Percentiles rank a stretch among this genome's conserved stretches.
These are phyloP conservation scores for Coemansia sp. DNA, from an alignment of 192 early-diverging fungal genomes.

Conservation along the genomic window DNA sequence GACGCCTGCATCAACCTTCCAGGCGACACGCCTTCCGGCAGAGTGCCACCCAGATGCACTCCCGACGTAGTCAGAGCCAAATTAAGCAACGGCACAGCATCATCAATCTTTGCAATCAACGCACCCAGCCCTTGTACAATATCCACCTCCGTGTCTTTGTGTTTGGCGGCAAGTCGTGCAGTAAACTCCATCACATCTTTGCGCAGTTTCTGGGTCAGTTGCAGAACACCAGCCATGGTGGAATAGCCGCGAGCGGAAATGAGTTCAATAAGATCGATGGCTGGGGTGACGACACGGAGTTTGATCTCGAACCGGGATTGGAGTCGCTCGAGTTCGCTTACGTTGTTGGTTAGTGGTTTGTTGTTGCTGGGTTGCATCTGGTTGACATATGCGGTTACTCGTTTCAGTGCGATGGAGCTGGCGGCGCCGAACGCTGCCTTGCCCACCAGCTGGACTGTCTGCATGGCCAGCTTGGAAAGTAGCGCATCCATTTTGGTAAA, in stretches of 20 bases:
- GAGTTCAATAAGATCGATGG: conserved; percentile 68
- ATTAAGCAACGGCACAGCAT: conserved; percentile 58
- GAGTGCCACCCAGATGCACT: conserved; percentile 41
- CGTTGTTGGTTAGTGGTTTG: not conserved
- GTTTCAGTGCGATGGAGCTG: conserved; percentile 51
- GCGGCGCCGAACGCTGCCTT: conserved; percentile 61
- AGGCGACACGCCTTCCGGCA: conserved; percentile 56
- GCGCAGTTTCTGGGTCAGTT: conserved; percentile 58
- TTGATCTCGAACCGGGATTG: conserved; percentile 55
- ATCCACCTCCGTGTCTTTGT: not conserved
- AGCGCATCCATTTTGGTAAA: conserved; percentile 58
- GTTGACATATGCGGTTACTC: conserved; percentile 51
- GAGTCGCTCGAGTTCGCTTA: conserved; percentile 41
- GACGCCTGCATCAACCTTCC: conserved; percentile 65
- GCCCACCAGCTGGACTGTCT: conserved; percentile 61
- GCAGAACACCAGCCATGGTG: conserved; percentile 58
- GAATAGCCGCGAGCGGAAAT: conserved; percentile 65
- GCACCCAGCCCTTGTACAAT: conserved; percentile 20
- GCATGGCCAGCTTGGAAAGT: conserved; percentile 62
- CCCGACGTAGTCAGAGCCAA: conserved; percentile 58
- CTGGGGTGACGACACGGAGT: conserved; percentile 62
- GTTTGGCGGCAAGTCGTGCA: not conserved
- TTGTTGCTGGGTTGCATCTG: conserved; percentile 7
- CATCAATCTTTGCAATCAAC: conserved; percentile 48
- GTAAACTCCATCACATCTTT: conserved; percentile 56